A percentile compares a stretch with the other conserved stretches of the same genome.
Evolutionary conservation across 1,284 basidiomycete genomes (phyloP).

Genomic region (Lentinula novae-zelandiae): DNA sequence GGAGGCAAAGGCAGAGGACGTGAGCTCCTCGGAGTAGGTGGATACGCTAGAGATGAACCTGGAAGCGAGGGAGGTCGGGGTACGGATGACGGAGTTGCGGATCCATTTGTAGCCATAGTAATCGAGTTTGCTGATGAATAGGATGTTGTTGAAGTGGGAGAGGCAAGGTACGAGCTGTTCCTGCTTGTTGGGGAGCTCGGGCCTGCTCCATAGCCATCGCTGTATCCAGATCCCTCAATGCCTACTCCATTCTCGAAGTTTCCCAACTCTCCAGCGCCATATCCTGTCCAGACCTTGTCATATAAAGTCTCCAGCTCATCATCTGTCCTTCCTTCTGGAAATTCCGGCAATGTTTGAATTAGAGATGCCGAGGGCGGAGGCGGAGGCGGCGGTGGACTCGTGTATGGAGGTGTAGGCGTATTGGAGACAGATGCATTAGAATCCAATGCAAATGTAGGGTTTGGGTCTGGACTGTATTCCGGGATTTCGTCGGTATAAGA

Average conservation of each 20-base stretch:
- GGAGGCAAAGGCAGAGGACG: not conserved
- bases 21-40: not conserved
- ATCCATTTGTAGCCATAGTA: too few relatives aligned
- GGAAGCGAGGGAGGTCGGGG: not conserved
- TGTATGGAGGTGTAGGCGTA: not conserved
- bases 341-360: not conserved
- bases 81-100: not conserved
- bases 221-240: not conserved
- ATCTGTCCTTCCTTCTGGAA: not conserved
- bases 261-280: slow-evolving; percentile 1
- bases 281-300: slow-evolving; percentile 10
- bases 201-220: not conserved
- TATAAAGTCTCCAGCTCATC: slow-evolving; percentile 1
- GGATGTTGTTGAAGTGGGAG: too few relatives aligned
- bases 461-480: not conserved
- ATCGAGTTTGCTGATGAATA: too few relatives aligned
- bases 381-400: not conserved
- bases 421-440: too few relatives aligned
- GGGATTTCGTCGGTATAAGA: not conserved
- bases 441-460: not conserved
- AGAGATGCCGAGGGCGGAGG: too few relatives aligned
- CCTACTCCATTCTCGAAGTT: not conserved
- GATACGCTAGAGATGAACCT: not conserved
- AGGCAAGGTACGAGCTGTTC: too few relatives aligned
- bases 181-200: too few relatives aligned